Evolutionary conservation across 805 yeast genomes (phyloP).

Genomic region (Candida sphagnicola): DNA sequence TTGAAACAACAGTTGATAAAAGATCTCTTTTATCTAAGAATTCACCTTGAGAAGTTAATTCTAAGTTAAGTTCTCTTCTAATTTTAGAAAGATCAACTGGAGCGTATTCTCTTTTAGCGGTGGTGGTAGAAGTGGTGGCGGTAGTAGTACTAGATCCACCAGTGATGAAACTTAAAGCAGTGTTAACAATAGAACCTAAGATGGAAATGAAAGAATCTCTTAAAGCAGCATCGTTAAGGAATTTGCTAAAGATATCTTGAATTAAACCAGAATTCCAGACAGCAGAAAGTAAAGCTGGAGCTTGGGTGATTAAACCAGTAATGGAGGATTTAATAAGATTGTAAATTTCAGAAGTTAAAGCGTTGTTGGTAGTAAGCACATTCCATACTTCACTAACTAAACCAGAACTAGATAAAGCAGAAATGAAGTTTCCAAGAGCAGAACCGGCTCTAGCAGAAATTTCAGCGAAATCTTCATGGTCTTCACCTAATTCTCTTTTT

Average conservation of each 20-base stretch:
- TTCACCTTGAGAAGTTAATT: slow-evolving; percentile 15
- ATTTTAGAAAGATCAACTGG: slow-evolving; percentile 5
- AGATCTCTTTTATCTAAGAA: slow-evolving; percentile 36
- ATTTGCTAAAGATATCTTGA: slow-evolving; percentile 24
- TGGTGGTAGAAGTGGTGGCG: slow-evolving; percentile 8
- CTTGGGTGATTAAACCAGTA: slow-evolving; percentile 32
- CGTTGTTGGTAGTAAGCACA: slow-evolving; percentile 28
- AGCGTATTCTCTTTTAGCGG: slow-evolving; percentile 9
- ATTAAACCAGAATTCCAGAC: slow-evolving; percentile 40
- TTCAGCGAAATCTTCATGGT: slow-evolving; percentile 21
- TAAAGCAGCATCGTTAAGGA: slow-evolving; percentile 31
- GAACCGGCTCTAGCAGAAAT: slow-evolving; percentile 33
- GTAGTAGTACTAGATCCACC: slow-evolving; percentile 11
- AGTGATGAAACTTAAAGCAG: slow-evolving; percentile 26
- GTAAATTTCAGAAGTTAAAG: slow-evolving; percentile 21
- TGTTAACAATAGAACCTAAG: slow-evolving; percentile 30
- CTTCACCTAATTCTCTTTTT: slow-evolving; percentile 33
- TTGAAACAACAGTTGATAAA: slow-evolving; percentile 19
- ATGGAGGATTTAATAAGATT: slow-evolving; percentile 28
- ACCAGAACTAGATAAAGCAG: slow-evolving; percentile 37
- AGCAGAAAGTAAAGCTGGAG: slow-evolving; percentile 38
- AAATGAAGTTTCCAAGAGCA: slow-evolving; percentile 30
- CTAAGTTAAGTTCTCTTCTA: slow-evolving; percentile 12
- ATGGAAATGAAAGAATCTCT: slow-evolving; percentile 28
- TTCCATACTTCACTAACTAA: slow-evolving; percentile 32